Evolutionary conservation across 1,139 yeast genomes (phyloP).

Genomic region (Suhomyces taliae): DNA sequence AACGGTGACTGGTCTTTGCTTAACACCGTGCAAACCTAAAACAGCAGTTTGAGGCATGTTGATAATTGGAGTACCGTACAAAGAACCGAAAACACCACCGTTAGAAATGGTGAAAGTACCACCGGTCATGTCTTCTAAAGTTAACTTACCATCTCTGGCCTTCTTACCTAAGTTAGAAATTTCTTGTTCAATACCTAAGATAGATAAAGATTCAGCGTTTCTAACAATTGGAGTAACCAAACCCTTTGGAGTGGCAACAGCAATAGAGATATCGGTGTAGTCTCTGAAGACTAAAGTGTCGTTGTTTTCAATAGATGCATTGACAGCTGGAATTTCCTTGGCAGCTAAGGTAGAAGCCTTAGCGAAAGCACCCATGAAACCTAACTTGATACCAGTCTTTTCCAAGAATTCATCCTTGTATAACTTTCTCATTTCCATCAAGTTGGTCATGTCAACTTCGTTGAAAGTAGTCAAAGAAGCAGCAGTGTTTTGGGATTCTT

Average conservation of each 20-base stretch:
- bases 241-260: slow-evolving; percentile 99
- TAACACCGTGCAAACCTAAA: slow-evolving; percentile 94
- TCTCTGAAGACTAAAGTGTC: slow-evolving; percentile 96
- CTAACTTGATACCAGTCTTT: slow-evolving; percentile 91
- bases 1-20: slow-evolving; percentile 96
- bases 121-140: slow-evolving; percentile 98
- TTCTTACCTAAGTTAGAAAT: slow-evolving; percentile 79
- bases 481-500: slow-evolving; percentile 98
- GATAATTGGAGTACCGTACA: slow-evolving; percentile 97
- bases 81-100: slow-evolving; percentile 98
- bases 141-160: slow-evolving; percentile 96
- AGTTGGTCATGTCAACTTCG: slow-evolving; percentile 94
- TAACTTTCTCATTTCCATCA: slow-evolving; percentile 92
- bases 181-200: slow-evolving; percentile 88
- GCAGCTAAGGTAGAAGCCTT: slow-evolving; percentile 92
- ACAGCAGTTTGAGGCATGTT: slow-evolving; percentile 99
- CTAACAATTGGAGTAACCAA: slow-evolving; percentile 97
- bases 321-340: slow-evolving; percentile 93
- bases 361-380: slow-evolving; percentile 98
- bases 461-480: slow-evolving; percentile 98
- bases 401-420: slow-evolving; percentile 96
- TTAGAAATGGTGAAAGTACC: slow-evolving; percentile 99
- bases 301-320: slow-evolving; percentile 90
- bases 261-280: slow-evolving; percentile 92
- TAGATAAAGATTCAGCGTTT: slow-evolving; percentile 90